Evolutionary conservation across 257 asterid species (phyloP).

Genomic region (Nicotiana noctiflora): DNA sequence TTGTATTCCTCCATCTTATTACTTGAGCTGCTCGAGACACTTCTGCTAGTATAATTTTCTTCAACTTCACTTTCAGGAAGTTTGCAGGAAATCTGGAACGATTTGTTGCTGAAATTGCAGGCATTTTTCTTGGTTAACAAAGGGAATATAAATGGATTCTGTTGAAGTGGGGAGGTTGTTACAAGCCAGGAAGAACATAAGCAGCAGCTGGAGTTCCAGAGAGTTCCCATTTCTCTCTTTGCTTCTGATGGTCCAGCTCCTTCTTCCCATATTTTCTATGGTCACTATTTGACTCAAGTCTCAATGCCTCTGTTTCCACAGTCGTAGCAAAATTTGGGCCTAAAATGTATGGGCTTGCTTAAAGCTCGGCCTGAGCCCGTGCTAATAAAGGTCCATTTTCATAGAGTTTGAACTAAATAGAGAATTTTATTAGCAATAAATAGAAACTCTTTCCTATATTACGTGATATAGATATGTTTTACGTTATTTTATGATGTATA

Average conservation of each 20-base stretch:
- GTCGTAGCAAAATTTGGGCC: not conserved
- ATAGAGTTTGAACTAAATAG: too few relatives aligned
- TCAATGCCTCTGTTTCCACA: not conserved
- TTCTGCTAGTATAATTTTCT: conserved; percentile 9
- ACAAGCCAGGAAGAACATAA: conserved; percentile 14
- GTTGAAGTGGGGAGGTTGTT: conserved; percentile 20
- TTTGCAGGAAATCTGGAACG: conserved; percentile 36
- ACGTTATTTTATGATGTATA: too few relatives aligned
- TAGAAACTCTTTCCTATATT: too few relatives aligned
- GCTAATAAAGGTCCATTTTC: too few relatives aligned
- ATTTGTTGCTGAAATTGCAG: conserved; percentile 6
- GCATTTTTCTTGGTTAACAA: conserved; percentile 14
- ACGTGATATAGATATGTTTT: too few relatives aligned
- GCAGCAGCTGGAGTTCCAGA: conserved; percentile 10
- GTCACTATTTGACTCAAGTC: not conserved
- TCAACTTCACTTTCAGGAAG: conserved; percentile 35
- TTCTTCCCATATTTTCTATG: not conserved
- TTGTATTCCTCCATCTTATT: conserved; percentile 67
- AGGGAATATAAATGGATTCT: conserved; percentile 13
- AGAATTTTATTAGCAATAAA: too few relatives aligned
- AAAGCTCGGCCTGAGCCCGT: not conserved
- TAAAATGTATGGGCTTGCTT: not conserved
- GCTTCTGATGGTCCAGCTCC: not conserved
- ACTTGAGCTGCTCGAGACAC: conserved; percentile 7
- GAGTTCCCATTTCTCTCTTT: conserved; percentile 28